These are phyloP conservation scores for Stephanodiscus minutulus DNA, from an alignment of 108 stramenopile species.

Conservation along the genomic window DNA sequence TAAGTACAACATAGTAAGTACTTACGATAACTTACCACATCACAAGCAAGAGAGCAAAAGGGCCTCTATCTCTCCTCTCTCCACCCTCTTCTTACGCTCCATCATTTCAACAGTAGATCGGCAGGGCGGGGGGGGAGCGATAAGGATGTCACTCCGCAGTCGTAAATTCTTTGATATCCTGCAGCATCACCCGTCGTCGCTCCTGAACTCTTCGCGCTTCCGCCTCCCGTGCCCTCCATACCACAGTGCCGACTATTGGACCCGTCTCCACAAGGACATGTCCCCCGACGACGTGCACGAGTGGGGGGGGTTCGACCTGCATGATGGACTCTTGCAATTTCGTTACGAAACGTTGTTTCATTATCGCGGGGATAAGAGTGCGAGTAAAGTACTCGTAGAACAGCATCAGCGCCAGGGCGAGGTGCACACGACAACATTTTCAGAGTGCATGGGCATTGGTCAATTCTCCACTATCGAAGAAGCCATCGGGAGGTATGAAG, in stretches of 20 bases:
- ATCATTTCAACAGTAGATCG: too few species aligned
- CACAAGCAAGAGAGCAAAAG: too few species aligned
- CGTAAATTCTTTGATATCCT: constrained; percentile 45
- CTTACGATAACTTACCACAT: too few species aligned
- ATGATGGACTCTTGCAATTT: constrained; percentile 35
- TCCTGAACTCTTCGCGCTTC: constrained; percentile 28
- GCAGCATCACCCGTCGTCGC: constrained; percentile 31
- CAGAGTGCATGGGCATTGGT: constrained; percentile 36
- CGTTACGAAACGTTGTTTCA: constrained; percentile 27
- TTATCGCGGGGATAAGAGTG: not conserved
- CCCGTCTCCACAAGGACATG: constrained; percentile 57
- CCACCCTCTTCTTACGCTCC: too few species aligned
- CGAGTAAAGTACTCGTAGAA: not conserved
- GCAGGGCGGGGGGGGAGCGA: not conserved
- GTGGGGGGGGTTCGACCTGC: constrained; percentile 72
- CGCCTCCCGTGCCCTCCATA: constrained; percentile 75
- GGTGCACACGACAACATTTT: constrained; percentile 43
- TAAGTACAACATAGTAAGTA: too few species aligned
- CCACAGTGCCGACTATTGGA: constrained; percentile 62
- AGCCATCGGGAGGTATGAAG: constrained; percentile 17
- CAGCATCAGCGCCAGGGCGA: not conserved
- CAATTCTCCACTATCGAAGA: constrained; percentile 40
- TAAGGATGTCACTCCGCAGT: constrained; percentile 28
- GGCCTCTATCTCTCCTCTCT: too few species aligned
- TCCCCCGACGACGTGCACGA: constrained; percentile 63